Evolutionary conservation across 2,329 filamentous ascomycete genomes (phyloP).

Genomic region (Neofusicoccum cordaticola): DNA sequence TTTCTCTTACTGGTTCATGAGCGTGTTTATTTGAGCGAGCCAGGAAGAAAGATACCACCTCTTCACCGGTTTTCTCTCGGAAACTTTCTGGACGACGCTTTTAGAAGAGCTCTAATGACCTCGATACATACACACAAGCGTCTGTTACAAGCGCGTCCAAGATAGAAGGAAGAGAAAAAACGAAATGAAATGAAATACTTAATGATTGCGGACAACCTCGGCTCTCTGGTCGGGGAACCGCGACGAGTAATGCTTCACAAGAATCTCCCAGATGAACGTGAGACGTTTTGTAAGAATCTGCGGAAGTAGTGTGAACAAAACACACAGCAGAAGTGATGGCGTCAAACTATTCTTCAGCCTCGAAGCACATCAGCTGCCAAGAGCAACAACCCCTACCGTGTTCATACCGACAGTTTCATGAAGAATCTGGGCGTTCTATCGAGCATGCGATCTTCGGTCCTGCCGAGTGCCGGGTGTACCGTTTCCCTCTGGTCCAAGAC

Average conservation of each 20-base stretch:
- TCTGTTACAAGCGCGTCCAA: neutral
- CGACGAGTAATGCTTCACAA: neutral
- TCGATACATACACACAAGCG: neutral
- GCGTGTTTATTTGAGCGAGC: neutral
- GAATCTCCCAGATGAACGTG: neutral
- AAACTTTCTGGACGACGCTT: neutral
- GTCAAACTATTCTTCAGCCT: too few species aligned
- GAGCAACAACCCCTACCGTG: too few species aligned
- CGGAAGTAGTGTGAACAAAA: too few species aligned
- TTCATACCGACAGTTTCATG: too few species aligned
- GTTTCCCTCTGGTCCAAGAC: too few species aligned
- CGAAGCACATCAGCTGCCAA: too few species aligned
- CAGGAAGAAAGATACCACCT: neutral
- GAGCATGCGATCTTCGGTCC: too few species aligned
- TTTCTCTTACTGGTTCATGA: neutral
- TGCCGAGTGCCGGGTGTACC: too few species aligned
- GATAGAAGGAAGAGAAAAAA: neutral
- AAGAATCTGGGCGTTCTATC: too few species aligned
- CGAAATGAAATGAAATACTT: neutral
- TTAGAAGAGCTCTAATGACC: neutral
- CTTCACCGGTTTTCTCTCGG: neutral
- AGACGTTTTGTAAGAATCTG: too few species aligned
- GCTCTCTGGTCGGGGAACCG: neutral
- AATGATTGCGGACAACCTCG: neutral
- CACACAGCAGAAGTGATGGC: too few species aligned